Percentiles rank a stretch among this genome's conserved stretches.
phyloP scores from a whole-genome alignment of 257 asterid species.

The Ajuga chamaepitys region DNA sequence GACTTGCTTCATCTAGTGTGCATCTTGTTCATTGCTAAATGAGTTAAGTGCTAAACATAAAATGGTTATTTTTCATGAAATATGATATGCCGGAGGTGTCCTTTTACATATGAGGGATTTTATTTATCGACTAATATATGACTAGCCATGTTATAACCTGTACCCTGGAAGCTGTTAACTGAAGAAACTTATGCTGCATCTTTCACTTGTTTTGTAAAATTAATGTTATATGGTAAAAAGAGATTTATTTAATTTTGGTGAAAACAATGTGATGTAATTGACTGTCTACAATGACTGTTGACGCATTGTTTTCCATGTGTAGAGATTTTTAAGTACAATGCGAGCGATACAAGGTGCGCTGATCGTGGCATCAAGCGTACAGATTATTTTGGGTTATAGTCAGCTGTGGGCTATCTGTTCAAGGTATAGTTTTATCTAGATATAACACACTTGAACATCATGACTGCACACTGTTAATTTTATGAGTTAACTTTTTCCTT shows the following conservation, averaged over 20 bases:
- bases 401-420: constrained; percentile 99
- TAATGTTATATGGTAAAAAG: background rate
- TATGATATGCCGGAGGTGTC: too few species aligned
- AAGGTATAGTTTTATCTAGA: constrained; percentile 35
- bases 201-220: background rate
- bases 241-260: background rate
- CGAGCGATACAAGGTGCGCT: constrained; percentile 91
- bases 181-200: background rate
- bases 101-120: too few species aligned
- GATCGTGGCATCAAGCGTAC: constrained; percentile 93
- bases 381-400: constrained; percentile 88
- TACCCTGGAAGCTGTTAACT: background rate
- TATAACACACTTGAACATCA: background rate
- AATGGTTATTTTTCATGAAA: background rate
- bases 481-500: constrained; percentile 3
- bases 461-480: background rate
- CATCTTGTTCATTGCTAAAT: background rate
- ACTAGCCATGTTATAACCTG: too few species aligned
- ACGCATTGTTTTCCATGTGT: constrained; percentile 12
- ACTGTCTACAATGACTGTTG: background rate
- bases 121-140: too few species aligned
- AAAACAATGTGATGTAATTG: background rate
- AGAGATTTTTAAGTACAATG: constrained; percentile 84
- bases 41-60: background rate
- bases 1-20: background rate